phyloP scores from a whole-genome alignment of 176 grass and related monocot genomes.

The barley (Hordeum vulgare) region DNA sequence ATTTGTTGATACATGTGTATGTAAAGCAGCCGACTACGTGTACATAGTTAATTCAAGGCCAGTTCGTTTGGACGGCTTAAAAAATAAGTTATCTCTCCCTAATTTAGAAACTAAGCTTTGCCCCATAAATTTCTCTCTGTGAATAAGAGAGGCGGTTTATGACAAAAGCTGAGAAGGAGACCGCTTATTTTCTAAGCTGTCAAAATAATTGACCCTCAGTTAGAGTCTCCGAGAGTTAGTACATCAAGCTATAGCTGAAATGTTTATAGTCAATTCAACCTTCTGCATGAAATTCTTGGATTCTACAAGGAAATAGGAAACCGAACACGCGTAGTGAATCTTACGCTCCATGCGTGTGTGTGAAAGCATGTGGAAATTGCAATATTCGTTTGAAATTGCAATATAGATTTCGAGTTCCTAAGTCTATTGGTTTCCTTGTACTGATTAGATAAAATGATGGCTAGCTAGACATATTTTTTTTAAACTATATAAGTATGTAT shows the following conservation, averaged over 20 bases:
- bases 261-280: slow-evolving; percentile 32
- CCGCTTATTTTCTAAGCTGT: too few species aligned
- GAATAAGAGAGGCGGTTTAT: too few species aligned
- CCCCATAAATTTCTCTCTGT: too few species aligned
- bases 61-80: too few species aligned
- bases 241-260: slow-evolving; percentile 1
- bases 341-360: neutral
- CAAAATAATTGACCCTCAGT: neutral
- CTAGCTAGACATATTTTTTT: neutral
- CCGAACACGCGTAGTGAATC: neutral
- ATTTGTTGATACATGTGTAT: neutral
- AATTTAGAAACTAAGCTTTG: too few species aligned
- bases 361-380: slow-evolving; percentile 12
- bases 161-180: too few species aligned
- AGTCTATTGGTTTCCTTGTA: neutral
- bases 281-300: neutral
- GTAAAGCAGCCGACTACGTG: neutral
- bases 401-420: slow-evolving; percentile 9
- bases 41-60: neutral
- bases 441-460: neutral
- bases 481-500: neutral
- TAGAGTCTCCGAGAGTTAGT: neutral
- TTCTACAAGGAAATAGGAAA: slow-evolving; percentile 30
- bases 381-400: neutral
- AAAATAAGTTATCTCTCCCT: too few species aligned